phyloP scores from a whole-genome alignment of 768 basidiomycete species.

The Terana coerulea region DNA sequence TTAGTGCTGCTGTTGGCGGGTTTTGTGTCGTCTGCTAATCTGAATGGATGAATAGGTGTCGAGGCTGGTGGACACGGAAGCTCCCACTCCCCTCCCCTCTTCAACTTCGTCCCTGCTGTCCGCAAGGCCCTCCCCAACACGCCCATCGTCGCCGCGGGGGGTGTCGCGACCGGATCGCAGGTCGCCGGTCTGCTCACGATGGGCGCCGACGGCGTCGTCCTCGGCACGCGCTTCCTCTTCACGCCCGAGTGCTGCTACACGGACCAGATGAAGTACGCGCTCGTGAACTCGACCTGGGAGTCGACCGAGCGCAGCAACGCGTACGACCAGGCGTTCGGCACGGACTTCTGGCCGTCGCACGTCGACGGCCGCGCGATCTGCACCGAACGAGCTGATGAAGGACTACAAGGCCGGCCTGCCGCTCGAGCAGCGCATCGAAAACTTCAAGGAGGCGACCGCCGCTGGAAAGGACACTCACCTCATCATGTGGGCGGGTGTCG shows the following conservation, averaged over 20 bases:
- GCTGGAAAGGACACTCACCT: constrained; percentile 13
- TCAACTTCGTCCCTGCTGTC: constrained; percentile 57
- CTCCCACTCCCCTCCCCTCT: constrained; percentile 51
- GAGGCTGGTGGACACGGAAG: constrained; percentile 83
- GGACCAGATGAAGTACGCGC: constrained; percentile 29
- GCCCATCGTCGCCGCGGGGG: constrained; percentile 72
- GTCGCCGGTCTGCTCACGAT: constrained; percentile 61
- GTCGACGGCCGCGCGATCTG: constrained; percentile 47
- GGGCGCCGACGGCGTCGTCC: constrained; percentile 64
- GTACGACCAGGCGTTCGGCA: constrained; percentile 32
- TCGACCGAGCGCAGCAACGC: constrained; percentile 30
- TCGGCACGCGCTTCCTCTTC: constrained; percentile 76
- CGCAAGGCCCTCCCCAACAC: constrained; percentile 40
- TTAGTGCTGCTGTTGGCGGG: constrained; percentile 22
- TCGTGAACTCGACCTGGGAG: constrained; percentile 24
- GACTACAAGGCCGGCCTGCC: constrained; percentile 30
- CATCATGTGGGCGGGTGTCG: constrained; percentile 18
- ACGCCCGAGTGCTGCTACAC: constrained; percentile 55
- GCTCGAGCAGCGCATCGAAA: constrained; percentile 13
- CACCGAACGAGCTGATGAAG: constrained; percentile 50
- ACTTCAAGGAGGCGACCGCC: constrained; percentile 12
- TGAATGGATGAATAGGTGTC: constrained; percentile 43
- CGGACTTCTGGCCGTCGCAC: constrained; percentile 33
- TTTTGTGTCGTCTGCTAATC: background rate
- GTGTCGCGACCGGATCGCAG: constrained; percentile 60